Conservation (phyloP, 768 basidiomycete genomes). For the Lactarius pseudohatsudake region DNA sequence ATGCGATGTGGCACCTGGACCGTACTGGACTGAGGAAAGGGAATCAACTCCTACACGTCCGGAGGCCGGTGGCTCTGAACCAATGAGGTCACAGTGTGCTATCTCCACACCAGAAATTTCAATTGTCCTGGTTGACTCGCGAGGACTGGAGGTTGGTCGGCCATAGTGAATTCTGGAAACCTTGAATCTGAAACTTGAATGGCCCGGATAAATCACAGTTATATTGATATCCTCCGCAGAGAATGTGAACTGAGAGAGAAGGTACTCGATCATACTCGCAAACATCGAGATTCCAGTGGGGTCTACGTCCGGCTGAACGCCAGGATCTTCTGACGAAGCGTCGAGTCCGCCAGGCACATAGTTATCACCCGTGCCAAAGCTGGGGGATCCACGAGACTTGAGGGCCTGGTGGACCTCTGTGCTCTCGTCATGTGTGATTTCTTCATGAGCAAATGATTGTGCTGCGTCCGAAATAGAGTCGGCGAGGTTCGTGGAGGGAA, state of each 20-base stretch:
- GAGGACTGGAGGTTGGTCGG: constrained; percentile 39
- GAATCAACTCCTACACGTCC: constrained; percentile 26
- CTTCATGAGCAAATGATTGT: constrained; percentile 83
- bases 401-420: constrained; percentile 69
- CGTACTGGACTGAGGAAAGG: constrained; percentile 16
- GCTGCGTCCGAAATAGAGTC: constrained; percentile 84
- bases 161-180: constrained; percentile 59
- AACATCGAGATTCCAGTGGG: constrained; percentile 79
- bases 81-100: constrained; percentile 47
- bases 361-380: constrained; percentile 35
- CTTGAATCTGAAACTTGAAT: constrained; percentile 58
- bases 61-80: constrained; percentile 24
- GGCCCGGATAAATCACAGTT: constrained; percentile 64
- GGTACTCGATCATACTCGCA: constrained; percentile 73
- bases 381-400: constrained; percentile 43
- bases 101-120: constrained; percentile 57
- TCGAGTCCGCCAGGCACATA: constrained; percentile 69
- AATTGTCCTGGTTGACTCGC: constrained; percentile 47
- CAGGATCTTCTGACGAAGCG: constrained; percentile 47
- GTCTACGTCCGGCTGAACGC: constrained; percentile 48
- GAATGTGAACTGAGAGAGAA: constrained; percentile 78
- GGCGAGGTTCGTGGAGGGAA: constrained; percentile 49
- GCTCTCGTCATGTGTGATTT: constrained; percentile 71
- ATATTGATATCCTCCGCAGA: constrained; percentile 67
- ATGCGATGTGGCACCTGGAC: constrained; percentile 1